phyloP scores from a whole-genome alignment of 2,329 filamentous ascomycete species.

The Cercospora berteroae region DNA sequence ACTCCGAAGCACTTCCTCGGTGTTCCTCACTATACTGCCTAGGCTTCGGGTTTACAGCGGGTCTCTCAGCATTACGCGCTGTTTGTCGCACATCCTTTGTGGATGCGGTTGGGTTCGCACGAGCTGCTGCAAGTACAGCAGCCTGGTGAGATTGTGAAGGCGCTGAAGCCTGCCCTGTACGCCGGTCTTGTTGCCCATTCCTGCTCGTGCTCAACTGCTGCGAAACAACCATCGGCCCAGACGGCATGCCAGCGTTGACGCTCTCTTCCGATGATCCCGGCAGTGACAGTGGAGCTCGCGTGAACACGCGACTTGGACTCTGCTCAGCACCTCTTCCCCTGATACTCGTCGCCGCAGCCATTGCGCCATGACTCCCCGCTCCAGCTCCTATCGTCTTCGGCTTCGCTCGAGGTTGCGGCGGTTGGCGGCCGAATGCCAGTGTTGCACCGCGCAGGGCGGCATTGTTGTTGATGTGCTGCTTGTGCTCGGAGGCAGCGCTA shows the following conservation, averaged over 20 bases:
- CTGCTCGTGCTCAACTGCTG: not conserved
- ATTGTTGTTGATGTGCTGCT: conserved; percentile 28
- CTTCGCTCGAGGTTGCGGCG: conserved; percentile 19
- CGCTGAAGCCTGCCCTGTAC: not conserved
- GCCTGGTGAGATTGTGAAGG: conserved; percentile 32
- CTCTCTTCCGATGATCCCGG: not conserved
- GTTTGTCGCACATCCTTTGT: conserved; percentile 2
- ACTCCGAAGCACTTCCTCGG: conserved; percentile 13
- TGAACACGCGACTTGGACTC: conserved; percentile 22
- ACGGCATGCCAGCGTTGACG: not conserved
- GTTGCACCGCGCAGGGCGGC: conserved; percentile 52
- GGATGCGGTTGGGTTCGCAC: conserved; percentile 20
- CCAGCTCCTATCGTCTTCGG: conserved; percentile 3
- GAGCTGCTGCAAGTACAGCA: conserved; percentile 32
- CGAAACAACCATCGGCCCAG: not conserved
- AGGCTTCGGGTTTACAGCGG: conserved; percentile 34
- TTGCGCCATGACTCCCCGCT: conserved; percentile 21
- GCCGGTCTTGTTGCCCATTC: not conserved
- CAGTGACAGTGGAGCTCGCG: conserved; percentile 16
- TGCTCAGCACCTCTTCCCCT: conserved; percentile 21
- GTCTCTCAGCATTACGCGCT: conserved; percentile 17
- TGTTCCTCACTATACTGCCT: conserved; percentile 27
- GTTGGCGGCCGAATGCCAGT: conserved; percentile 49
- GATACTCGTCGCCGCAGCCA: conserved; percentile 38
- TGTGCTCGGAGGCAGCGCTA: conserved; percentile 19